phyloP scores from a whole-genome alignment of 441 rosid species.

The Pelargonium cotyledonis region DNA sequence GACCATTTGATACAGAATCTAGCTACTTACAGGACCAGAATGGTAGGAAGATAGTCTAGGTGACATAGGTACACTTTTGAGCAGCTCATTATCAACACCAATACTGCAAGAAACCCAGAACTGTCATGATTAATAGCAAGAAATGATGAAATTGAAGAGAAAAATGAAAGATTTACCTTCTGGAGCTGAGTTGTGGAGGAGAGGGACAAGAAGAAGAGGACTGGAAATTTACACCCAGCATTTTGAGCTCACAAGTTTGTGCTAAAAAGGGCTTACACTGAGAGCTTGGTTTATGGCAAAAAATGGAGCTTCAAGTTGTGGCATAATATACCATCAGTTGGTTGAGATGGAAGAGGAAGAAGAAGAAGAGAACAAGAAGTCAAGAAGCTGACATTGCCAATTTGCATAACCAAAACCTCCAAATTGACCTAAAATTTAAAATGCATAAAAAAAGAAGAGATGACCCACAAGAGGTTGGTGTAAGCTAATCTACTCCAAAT shows the following conservation, averaged over 20 bases:
- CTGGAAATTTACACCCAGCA: constrained; percentile 38
- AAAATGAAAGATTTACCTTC: constrained; percentile 25
- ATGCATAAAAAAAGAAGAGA: too few relatives aligned
- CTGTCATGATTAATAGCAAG: neutral
- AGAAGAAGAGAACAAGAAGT: constrained; percentile 9
- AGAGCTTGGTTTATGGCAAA: too few relatives aligned
- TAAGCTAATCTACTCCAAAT: too few relatives aligned
- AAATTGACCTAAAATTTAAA: too few relatives aligned
- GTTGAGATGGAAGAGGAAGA: constrained; percentile 3
- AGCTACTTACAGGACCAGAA: constrained; percentile 41
- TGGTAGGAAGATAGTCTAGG: constrained; percentile 35
- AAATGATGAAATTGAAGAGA: constrained; percentile 3
- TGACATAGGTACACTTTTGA: constrained; percentile 29
- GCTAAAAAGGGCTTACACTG: too few relatives aligned
- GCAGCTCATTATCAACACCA: constrained; percentile 32
- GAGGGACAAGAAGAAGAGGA: constrained; percentile 35
- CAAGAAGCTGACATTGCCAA: constrained; percentile 22
- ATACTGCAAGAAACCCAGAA: constrained; percentile 26
- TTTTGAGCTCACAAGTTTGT: constrained; percentile 17
- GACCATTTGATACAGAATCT: neutral
- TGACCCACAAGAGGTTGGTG: too few relatives aligned
- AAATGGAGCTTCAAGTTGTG: constrained; percentile 2
- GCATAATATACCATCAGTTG: neutral
- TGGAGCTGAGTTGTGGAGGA: constrained; percentile 23
- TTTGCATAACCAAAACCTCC: constrained; percentile 10